Base-by-base conservation (phyloP, 495 filamentous ascomycete species). In the Sabuloglossum arenarium region DNA sequence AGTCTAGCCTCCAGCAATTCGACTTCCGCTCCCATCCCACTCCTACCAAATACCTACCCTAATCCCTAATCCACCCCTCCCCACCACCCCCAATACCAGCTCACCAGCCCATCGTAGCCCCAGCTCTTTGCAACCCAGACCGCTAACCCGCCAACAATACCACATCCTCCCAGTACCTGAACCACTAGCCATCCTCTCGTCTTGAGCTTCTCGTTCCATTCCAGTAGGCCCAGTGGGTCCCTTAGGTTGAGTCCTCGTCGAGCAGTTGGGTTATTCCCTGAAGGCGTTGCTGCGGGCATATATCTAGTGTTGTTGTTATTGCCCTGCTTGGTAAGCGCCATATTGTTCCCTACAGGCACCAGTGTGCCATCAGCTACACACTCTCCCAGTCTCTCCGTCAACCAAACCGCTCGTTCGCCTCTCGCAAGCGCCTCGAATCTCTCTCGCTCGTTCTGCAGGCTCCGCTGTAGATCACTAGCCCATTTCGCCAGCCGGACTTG, bases 391-490 rank as follows among this genome's bases (percentile, higher is more conserved):
- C 76, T 73, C 64, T 89, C 80, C 0, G 82, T 85, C 12, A 91
- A 74, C 86, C 86, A 93, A 16, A 82, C 68, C 11, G 84, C 82
- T 28, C 85, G 73, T 59, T 94, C 86, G n/a, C 74, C 76, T 5
- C 75, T 71, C 8, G 81, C 78, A 0, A 93, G 71, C 1, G 76
- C 69, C 45, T 85, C 80, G 58, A 86, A 94, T 64, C 84, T 72
- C 24, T 81, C 78, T 10, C 86, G 79, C 66, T 98, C 90, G 43
- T 86, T 83, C 25, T 82, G 76, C 5, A 94, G 69, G 60, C 84
- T 88, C 50, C 78, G 80, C 63, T 96, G 89, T 0, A 98, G 75
- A 63, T 95, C 87, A 0, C 80, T 75, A 10, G 90, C 90, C 91
- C 91, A 98, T 62, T 88, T 85, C 6, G 83, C 84, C 12, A 96